Conservation (phyloP, 768 basidiomycete species). For the Lactarius akahatsu region DNA sequence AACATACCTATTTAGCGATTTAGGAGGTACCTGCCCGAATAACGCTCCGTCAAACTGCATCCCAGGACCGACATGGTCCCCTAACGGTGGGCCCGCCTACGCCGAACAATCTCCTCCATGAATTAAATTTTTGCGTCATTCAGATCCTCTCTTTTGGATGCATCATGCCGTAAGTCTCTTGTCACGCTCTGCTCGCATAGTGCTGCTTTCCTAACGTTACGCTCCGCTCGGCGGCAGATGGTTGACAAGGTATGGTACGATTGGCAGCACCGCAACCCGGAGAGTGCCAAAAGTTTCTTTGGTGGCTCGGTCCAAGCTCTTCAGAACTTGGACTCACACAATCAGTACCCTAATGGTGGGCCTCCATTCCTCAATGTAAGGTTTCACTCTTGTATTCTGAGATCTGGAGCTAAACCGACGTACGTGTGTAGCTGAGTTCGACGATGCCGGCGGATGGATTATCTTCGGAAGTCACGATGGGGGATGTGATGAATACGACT, state of each 20-base stretch:
- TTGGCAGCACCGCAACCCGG: conserved; percentile 35
- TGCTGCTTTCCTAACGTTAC: background rate
- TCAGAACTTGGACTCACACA: conserved; percentile 29
- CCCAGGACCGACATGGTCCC: conserved; percentile 35
- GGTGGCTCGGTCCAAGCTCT: conserved; percentile 37
- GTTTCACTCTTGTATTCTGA: background rate
- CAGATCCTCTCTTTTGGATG: conserved; percentile 40
- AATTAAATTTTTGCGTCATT: background rate
- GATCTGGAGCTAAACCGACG: background rate
- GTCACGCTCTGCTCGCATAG: too few species aligned
- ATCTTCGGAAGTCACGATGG: conserved; percentile 31
- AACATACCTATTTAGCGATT: conserved; percentile 30
- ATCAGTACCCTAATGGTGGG: conserved; percentile 33
- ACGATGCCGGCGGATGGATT: conserved; percentile 35
- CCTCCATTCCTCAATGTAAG: conserved; percentile 33
- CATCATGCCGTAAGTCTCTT: conserved; percentile 37
- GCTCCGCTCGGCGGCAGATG: conserved; percentile 31
- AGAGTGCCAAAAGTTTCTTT: conserved; percentile 34
- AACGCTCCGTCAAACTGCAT: conserved; percentile 33
- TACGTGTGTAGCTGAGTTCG: conserved; percentile 31
- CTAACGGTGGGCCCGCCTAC: conserved; percentile 33
- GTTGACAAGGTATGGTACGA: conserved; percentile 42
- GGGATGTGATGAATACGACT: conserved; percentile 37
- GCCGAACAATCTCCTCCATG: background rate
- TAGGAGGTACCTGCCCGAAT: conserved; percentile 34